Evolutionary conservation across 345 rosid genomes (phyloP).

Genomic region (Kandelia obovata): DNA sequence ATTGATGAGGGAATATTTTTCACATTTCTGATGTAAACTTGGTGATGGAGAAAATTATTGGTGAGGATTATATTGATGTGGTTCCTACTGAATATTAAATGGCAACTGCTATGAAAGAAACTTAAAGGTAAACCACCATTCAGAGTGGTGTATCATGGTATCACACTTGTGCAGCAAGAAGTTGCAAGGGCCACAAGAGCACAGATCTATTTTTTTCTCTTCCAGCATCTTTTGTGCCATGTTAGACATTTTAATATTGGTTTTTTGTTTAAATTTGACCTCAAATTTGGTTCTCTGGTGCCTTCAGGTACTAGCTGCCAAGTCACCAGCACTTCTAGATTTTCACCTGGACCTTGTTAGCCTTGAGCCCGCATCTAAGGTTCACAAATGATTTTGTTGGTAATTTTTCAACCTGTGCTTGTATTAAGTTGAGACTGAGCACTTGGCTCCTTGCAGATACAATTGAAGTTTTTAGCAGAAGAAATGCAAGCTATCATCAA

Average conservation of each 20-base stretch:
- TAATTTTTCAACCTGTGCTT: slow-evolving; percentile 4
- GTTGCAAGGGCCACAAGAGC: too few relatives aligned
- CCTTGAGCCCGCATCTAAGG: slow-evolving; percentile 92
- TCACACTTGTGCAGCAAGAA: too few relatives aligned
- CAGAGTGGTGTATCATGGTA: too few relatives aligned
- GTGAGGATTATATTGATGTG: too few relatives aligned
- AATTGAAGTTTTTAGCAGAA: slow-evolving; percentile 89
- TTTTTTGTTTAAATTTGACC: neutral
- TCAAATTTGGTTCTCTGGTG: slow-evolving; percentile 15
- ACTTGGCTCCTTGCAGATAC: slow-evolving; percentile 58
- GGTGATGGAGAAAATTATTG: neutral
- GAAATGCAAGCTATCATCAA: slow-evolving; percentile 99
- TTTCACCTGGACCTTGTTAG: slow-evolving; percentile 76
- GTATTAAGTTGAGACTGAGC: slow-evolving; percentile 14
- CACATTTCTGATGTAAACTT: slow-evolving; percentile 4
- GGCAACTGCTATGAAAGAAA: too few relatives aligned
- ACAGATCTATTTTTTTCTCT: too few relatives aligned
- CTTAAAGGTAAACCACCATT: too few relatives aligned
- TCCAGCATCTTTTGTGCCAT: too few relatives aligned
- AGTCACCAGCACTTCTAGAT: slow-evolving; percentile 71
- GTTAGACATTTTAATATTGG: neutral
- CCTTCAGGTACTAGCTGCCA: slow-evolving; percentile 70
- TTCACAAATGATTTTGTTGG: slow-evolving; percentile 24
- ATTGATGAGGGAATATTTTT: neutral
- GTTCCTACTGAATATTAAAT: too few relatives aligned